Conservation (phyloP, 192 early-diverging fungal species). For the Linnemannia schmuckeri region DNA sequence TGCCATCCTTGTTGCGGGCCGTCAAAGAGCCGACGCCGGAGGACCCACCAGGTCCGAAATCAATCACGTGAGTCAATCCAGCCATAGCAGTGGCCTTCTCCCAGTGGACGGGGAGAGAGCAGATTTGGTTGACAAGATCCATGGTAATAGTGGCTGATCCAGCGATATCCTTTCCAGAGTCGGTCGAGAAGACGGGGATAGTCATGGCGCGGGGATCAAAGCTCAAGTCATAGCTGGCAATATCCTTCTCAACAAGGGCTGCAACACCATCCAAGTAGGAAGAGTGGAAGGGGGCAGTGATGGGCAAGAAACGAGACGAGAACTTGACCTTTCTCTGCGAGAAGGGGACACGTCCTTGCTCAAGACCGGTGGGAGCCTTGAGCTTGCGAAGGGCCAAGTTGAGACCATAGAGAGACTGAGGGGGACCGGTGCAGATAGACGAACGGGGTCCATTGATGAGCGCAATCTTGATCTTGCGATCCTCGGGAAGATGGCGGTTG, state of each 20-base stretch:
- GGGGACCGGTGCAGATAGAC: slow-evolving; percentile 89
- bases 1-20: slow-evolving; percentile 89
- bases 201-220: slow-evolving; percentile 76
- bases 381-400: slow-evolving; percentile 93
- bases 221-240: slow-evolving; percentile 70
- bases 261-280: slow-evolving; percentile 79
- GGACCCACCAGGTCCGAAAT: slow-evolving; percentile 92
- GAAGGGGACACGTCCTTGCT: slow-evolving; percentile 90
- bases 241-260: slow-evolving; percentile 76
- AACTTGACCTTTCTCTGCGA: slow-evolving; percentile 94
- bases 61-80: slow-evolving; percentile 87
- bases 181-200: slow-evolving; percentile 84
- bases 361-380: slow-evolving; percentile 86
- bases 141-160: slow-evolving; percentile 66
- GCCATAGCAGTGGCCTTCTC: slow-evolving; percentile 71
- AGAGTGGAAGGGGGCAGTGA: slow-evolving; percentile 93
- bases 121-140: slow-evolving; percentile 81
- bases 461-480: slow-evolving; percentile 87
- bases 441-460: slow-evolving; percentile 93
- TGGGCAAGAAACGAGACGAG: slow-evolving; percentile 91
- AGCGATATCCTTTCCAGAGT: slow-evolving; percentile 86
- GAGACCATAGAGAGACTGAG: slow-evolving; percentile 93
- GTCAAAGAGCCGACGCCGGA: slow-evolving; percentile 89
- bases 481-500: slow-evolving; percentile 86
- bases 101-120: slow-evolving; percentile 80